Conservation (phyloP, 129 eudicot species). For the Centella asiatica region DNA sequence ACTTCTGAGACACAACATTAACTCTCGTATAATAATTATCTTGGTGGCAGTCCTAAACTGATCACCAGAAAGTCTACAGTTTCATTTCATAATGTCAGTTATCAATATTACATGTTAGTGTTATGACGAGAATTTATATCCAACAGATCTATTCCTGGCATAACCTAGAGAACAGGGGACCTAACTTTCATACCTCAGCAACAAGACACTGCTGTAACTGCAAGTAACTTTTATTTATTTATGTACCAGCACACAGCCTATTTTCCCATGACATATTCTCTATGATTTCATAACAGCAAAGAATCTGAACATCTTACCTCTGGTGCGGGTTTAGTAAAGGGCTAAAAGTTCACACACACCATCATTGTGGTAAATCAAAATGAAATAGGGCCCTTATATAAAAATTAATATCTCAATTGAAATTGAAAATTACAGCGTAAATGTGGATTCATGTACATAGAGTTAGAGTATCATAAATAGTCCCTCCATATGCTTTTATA, state of each 20-base stretch:
- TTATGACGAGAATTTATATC: not conserved
- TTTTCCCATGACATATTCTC: too few relatives aligned
- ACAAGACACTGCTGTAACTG: too few relatives aligned
- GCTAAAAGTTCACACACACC: not conserved
- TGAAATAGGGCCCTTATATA: too few relatives aligned
- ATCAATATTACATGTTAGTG: too few relatives aligned
- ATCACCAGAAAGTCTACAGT: not conserved
- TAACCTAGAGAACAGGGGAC: not conserved
- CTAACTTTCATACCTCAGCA: not conserved
- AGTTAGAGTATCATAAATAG: not conserved
- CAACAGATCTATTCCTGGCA: not conserved
- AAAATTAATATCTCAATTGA: not conserved
- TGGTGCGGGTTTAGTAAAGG: not conserved
- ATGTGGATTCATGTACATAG: too few relatives aligned
- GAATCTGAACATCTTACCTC: not conserved
- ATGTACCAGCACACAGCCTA: too few relatives aligned
- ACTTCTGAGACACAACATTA: not conserved
- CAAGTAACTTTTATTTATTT: too few relatives aligned
- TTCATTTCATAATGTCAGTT: too few relatives aligned
- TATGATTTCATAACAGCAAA: not conserved
- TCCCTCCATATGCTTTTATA: too few relatives aligned
- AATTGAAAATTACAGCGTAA: too few relatives aligned
- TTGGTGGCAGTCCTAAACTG: not conserved
- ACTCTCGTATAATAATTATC: not conserved
- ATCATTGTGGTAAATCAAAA: not conserved